phyloP scores from a whole-genome alignment of 2,329 filamentous ascomycete species.

The Hirsutella thompsonii region DNA sequence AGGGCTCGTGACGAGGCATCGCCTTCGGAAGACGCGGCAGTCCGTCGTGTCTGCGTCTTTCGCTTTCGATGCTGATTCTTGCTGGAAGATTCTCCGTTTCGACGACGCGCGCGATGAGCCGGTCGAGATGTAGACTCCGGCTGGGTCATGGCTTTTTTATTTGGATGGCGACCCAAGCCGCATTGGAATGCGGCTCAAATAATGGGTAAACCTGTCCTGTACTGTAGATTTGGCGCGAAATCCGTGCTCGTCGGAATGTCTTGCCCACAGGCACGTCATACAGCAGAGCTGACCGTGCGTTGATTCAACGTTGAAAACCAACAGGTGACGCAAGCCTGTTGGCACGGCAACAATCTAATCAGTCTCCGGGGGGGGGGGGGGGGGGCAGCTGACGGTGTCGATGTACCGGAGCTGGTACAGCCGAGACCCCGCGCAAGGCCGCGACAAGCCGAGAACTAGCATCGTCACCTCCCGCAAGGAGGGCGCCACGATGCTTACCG shows the following conservation, averaged over 20 bases:
- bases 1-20: slow-evolving; percentile 17
- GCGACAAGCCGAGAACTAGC: slow-evolving; percentile 22
- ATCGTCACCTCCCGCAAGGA: slow-evolving; percentile 9
- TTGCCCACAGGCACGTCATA: background rate
- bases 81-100: slow-evolving; percentile 15
- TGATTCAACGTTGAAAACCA: background rate
- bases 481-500: background rate
- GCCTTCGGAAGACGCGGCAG: slow-evolving; percentile 18
- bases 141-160: slow-evolving; percentile 20
- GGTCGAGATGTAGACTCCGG: slow-evolving; percentile 18
- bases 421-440: slow-evolving; percentile 16
- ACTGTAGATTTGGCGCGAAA: background rate
- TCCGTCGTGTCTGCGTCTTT: slow-evolving; percentile 18
- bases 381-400: background rate
- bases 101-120: slow-evolving; percentile 14
- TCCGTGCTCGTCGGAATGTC: background rate
- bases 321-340: slow-evolving; percentile 14
- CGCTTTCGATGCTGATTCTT: slow-evolving; percentile 24
- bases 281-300: too few relatives aligned
- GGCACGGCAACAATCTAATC: slow-evolving; percentile 28
- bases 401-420: background rate
- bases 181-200: slow-evolving; percentile 12
- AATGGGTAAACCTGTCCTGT: background rate
- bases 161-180: slow-evolving; percentile 3
- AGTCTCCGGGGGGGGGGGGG: background rate